Evolutionary conservation across 768 basidiomycete genomes (phyloP).

Genomic region (Kondoa subrosea): DNA sequence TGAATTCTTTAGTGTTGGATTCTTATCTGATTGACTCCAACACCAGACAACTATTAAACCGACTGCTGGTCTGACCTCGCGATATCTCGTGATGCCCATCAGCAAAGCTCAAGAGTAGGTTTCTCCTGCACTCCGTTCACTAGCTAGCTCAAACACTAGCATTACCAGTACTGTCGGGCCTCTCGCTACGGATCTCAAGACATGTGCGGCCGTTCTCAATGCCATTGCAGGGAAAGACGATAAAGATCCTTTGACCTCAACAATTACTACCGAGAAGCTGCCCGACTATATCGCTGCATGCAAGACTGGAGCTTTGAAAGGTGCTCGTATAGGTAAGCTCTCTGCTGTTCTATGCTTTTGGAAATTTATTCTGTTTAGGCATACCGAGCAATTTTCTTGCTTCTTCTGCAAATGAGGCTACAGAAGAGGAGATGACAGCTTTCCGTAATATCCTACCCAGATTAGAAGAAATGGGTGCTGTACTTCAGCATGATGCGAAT

Average conservation of each 20-base stretch:
- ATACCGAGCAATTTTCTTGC: neutral
- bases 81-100: conserved; percentile 9
- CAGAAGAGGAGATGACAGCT: neutral
- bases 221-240: conserved; percentile 7
- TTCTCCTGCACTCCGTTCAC: neutral
- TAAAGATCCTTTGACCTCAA: neutral
- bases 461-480: neutral
- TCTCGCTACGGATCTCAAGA: neutral
- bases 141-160: neutral
- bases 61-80: conserved; percentile 14
- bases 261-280: neutral
- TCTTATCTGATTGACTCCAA: too few species aligned
- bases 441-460: neutral
- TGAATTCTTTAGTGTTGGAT: too few species aligned
- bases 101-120: neutral
- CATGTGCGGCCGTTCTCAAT: neutral
- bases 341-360: neutral
- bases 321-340: neutral
- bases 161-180: conserved; percentile 6
- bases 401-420: neutral
- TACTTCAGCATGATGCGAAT: neutral
- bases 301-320: neutral
- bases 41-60: conserved; percentile 13
- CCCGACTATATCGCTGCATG: neutral
- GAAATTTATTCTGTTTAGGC: neutral